Conservation (phyloP, 2,329 filamentous ascomycete species). For the Tolypocladium album region DNA sequence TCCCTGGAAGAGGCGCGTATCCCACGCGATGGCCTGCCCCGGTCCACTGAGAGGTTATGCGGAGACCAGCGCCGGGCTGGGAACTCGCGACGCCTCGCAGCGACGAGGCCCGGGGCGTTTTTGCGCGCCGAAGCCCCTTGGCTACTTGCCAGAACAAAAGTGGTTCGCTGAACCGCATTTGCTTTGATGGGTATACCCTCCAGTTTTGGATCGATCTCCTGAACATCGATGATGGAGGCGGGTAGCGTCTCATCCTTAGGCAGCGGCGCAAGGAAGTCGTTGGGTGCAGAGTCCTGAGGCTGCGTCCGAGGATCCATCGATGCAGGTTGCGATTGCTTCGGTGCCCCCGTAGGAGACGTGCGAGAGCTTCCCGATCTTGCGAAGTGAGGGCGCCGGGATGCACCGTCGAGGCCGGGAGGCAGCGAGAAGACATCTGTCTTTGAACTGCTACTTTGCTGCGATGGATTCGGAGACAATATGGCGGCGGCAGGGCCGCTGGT, state of each 20-base stretch:
- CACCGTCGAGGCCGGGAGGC: slow-evolving; percentile 22
- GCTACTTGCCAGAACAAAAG: slow-evolving; percentile 30
- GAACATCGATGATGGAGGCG: slow-evolving; percentile 43
- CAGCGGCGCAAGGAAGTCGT: slow-evolving; percentile 23
- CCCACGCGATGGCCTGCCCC: slow-evolving; percentile 6
- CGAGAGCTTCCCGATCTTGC: slow-evolving; percentile 18
- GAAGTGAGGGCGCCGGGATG: slow-evolving; percentile 23
- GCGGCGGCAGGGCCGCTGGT: background rate
- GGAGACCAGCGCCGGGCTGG: background rate
- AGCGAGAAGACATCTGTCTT: slow-evolving; percentile 13
- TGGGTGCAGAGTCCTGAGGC: slow-evolving; percentile 20
- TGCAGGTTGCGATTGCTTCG: slow-evolving; percentile 25
- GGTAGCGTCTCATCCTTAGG: slow-evolving; percentile 19
- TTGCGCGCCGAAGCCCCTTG: slow-evolving; percentile 17
- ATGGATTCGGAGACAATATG: slow-evolving; percentile 8
- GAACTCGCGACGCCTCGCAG: background rate
- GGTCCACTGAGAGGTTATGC: background rate
- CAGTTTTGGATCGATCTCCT: slow-evolving; percentile 45
- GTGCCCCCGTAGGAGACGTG: slow-evolving; percentile 21
- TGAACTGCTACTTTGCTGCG: slow-evolving; percentile 9
- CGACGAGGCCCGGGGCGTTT: slow-evolving; percentile 4
- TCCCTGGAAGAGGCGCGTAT: slow-evolving; percentile 24
- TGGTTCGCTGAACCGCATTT: slow-evolving; percentile 39
- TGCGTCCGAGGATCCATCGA: slow-evolving; percentile 35
- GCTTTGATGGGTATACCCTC: slow-evolving; percentile 49